A percentile compares a stretch with the other conserved stretches of the same genome.
phyloP scores from a whole-genome alignment of 441 rosid species.

The Gossypium davidsonii region DNA sequence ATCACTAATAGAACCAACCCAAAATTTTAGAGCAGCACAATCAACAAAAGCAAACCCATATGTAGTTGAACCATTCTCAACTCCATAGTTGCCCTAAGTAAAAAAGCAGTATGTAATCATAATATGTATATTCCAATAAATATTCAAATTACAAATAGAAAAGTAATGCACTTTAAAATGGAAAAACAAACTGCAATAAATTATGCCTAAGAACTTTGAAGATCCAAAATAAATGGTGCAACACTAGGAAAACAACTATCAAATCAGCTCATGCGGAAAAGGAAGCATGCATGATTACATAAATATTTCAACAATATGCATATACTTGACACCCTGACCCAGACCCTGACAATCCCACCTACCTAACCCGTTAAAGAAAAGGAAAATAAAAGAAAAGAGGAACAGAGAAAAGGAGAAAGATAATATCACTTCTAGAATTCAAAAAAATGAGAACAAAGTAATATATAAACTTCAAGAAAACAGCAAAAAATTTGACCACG shows the following conservation, averaged over 20 bases:
- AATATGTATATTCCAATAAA: conserved; percentile 8
- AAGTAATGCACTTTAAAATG: not conserved
- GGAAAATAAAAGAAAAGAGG: not conserved
- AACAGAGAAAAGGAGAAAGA: not conserved
- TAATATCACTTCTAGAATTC: not conserved
- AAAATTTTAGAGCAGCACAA: conserved; percentile 82
- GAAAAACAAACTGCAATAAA: not conserved
- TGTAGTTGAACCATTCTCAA: conserved; percentile 40
- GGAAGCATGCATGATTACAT: not conserved
- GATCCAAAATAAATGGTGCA: not conserved
- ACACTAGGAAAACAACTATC: not conserved
- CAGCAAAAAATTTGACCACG: not conserved
- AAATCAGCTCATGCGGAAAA: not conserved
- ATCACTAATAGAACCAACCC: conserved; percentile 79
- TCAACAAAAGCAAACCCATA: conserved; percentile 98
- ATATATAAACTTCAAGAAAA: not conserved
- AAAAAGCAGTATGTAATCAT: conserved; percentile 7
- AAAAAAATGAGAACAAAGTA: not conserved
- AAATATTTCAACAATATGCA: not conserved
- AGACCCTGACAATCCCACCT: not conserved
- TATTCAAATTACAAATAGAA: conserved; percentile 8
- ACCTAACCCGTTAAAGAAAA: not conserved
- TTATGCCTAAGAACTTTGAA: not conserved
- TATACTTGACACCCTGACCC: not conserved
- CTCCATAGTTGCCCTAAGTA: conserved; percentile 42